Base-by-base conservation (phyloP, 2,329 filamentous ascomycete species). In the Colletotrichum euphorbiae region DNA sequence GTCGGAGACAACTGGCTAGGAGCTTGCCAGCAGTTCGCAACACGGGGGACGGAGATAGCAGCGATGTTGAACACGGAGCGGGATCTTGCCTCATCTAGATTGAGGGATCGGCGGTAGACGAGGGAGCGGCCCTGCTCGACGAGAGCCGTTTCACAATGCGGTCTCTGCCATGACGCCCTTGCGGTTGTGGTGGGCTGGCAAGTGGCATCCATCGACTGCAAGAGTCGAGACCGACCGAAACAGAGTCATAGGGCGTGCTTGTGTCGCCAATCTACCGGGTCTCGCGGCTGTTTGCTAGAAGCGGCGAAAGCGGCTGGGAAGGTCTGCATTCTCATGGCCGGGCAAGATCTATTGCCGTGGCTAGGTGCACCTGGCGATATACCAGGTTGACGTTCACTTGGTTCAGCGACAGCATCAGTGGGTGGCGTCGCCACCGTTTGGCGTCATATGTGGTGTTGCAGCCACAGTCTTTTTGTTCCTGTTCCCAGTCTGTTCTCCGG, bases 41-140 rank as follows among this genome's bases (percentile, higher is more conserved):
- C 48, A 13, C 48, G 50, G 38, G 21, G 28, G 28, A 45, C 33
- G 61, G 43, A 28, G 59, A 40, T 24, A 61, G 52, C 38, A 19
- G 33, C 58, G 46, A 17, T 48, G 31, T 59, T 54, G 63, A 63
- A 48, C 61, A 59, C 65, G 61, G 65, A 46, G 65, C 60, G 65
- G 61, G 38, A 59, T 59, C 46, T 38, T 68, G 65, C 65, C 17
- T 64, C 65, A 65, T 65, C 65, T 68, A 68, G 61, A 68, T 68
- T 65, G 65, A 55, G 54, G 45, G 65, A 68, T 68, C 65, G 52
- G 64, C 65, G 50, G 59, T 28, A 58, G 46, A 68, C 38, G 38
- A 62, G 36, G 48, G 48, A 24, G 40, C 40, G 54, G 54, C 45
- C 61, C 40, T 58, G 52, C 21, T 17, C 24, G 42, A 17, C 40